Percentiles rank a stretch among this genome's conserved stretches.
Evolutionary conservation across 163 green algal species (phyloP).

Genomic region (Scenedesmus sp.): DNA sequence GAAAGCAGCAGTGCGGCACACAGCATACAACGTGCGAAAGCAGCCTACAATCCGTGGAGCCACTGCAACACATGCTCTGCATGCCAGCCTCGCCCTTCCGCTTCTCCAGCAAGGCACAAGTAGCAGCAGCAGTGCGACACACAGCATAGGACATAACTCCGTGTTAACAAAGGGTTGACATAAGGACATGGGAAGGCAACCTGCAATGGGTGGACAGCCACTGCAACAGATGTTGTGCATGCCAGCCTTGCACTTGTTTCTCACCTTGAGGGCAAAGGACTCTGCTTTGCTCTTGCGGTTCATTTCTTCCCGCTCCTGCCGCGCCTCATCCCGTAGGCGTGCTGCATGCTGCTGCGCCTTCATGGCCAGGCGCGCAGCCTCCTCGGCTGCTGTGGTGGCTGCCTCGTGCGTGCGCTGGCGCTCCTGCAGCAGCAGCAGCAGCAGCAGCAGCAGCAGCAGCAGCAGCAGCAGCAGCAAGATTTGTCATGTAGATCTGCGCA

Average conservation of each 20-base stretch:
- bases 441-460: neutral
- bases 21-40: no score
- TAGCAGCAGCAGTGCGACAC: no score
- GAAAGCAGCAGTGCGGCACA: no score
- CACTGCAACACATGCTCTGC: neutral
- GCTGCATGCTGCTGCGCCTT: slow-evolving; percentile 54
- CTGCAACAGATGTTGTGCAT: neutral
- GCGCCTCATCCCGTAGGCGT: slow-evolving; percentile 54
- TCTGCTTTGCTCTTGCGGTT: slow-evolving; percentile 48
- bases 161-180: no score
- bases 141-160: no score
- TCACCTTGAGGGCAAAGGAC: slow-evolving; percentile 78
- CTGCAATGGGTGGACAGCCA: no score
- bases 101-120: no score
- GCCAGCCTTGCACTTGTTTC: neutral
- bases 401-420: slow-evolving; percentile 27
- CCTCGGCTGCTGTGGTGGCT: slow-evolving; percentile 47
- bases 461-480: neutral
- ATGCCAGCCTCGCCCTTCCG: neutral
- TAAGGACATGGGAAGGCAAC: no score
- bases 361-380: slow-evolving; percentile 34
- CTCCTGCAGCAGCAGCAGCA: slow-evolving; percentile 11
- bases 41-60: no score
- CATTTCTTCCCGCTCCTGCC: slow-evolving; percentile 60
- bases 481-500: neutral